A percentile compares a stretch with the other conserved stretches of the same genome.
These are phyloP conservation scores for Ogataea sp. DNA, from an alignment of 805 yeast genomes.

Conservation along the genomic window DNA sequence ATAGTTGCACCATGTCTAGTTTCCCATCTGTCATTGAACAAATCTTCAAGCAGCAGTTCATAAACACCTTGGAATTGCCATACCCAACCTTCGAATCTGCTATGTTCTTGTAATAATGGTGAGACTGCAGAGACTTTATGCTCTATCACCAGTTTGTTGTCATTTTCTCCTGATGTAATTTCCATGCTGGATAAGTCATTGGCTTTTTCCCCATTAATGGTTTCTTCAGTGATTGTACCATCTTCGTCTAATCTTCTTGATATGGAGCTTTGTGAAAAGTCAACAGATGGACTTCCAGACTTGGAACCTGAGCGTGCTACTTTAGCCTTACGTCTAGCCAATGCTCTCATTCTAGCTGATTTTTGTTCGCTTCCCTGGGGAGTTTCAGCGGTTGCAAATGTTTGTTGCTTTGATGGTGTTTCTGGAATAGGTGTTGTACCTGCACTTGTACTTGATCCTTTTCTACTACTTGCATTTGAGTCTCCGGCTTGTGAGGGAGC, in stretches of 20 bases:
- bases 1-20: conserved; percentile 91
- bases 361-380: too few species aligned
- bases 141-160: conserved; percentile 78
- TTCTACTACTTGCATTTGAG: not conserved
- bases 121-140: conserved; percentile 57
- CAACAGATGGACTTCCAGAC: conserved; percentile 39
- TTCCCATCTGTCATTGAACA: conserved; percentile 89
- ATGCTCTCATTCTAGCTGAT: conserved; percentile 80
- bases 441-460: too few species aligned
- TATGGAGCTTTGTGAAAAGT: conserved; percentile 63
- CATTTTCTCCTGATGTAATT: conserved; percentile 72
- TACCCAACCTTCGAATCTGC: conserved; percentile 62
- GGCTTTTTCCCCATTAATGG: not conserved
- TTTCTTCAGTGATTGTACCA: conserved; percentile 22
- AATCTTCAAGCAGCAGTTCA: conserved; percentile 68
- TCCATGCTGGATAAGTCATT: conserved; percentile 25
- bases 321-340: conserved; percentile 89
- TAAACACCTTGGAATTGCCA: conserved; percentile 96
- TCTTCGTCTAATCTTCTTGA: conserved; percentile 44
- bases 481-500: not conserved
- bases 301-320: conserved; percentile 48
- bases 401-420: conserved; percentile 1
- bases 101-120: conserved; percentile 62
- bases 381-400: not conserved
- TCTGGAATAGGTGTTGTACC: conserved; percentile 10